Evolutionary conservation across 2,329 filamentous ascomycete species (phyloP).

Genomic region (Microdochium trichocladiopsis): DNA sequence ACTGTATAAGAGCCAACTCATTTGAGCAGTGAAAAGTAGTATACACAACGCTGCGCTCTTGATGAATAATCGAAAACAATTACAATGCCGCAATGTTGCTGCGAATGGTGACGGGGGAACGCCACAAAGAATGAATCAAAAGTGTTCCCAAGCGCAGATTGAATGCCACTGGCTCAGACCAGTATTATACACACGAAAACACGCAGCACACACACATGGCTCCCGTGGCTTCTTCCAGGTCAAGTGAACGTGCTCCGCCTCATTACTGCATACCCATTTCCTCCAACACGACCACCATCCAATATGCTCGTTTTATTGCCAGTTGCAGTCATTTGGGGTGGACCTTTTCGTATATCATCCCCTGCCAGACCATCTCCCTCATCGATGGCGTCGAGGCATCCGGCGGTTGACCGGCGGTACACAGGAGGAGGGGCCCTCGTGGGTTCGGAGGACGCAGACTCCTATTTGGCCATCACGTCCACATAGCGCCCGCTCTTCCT

Average conservation of each 20-base stretch:
- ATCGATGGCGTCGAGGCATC: not conserved
- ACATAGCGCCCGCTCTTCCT: conserved; percentile 87
- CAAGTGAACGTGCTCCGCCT: not conserved
- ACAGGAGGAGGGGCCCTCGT: not conserved
- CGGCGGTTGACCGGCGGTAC: not conserved
- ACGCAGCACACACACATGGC: too few species aligned
- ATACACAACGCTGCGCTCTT: too few species aligned
- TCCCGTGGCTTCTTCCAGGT: not conserved
- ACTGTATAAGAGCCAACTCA: too few species aligned
- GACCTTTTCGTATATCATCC: not conserved
- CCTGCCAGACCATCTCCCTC: not conserved
- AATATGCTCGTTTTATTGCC: too few species aligned
- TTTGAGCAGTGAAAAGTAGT: too few species aligned
- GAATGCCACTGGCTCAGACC: not conserved
- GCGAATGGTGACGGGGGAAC: not conserved
- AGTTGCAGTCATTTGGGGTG: too few species aligned
- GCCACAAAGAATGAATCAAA: not conserved
- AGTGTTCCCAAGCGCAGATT: not conserved
- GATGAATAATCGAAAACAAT: too few species aligned
- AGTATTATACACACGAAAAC: too few species aligned
- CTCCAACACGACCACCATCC: not conserved
- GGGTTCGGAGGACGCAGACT: not conserved
- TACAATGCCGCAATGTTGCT: too few species aligned
- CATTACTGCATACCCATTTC: not conserved
- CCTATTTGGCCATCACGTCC: conserved; percentile 81